Conservation (phyloP, 2,329 filamentous ascomycete genomes). For the Pseudogymnoascus sp. region DNA sequence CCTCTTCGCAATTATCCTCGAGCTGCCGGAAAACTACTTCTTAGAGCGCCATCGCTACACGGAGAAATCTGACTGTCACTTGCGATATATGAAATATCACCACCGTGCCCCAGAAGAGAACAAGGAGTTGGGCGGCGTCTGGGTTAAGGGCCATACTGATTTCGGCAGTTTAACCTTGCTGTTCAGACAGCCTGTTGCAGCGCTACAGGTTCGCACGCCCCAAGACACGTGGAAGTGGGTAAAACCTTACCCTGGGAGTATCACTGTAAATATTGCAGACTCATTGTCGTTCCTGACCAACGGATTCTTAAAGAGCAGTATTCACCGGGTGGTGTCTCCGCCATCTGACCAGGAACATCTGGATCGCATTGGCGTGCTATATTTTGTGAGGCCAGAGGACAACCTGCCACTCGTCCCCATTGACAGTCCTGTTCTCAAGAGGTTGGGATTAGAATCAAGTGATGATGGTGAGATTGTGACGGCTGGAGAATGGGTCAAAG, state of each 20-base stretch:
- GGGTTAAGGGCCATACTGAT: too few relatives aligned
- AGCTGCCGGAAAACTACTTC: slow-evolving; percentile 50
- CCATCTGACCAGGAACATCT: slow-evolving; percentile 30
- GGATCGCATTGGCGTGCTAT: slow-evolving; percentile 36
- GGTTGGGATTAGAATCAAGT: slow-evolving; percentile 19
- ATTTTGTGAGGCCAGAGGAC: slow-evolving; percentile 31
- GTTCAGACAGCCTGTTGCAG: too few relatives aligned
- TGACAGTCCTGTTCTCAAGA: slow-evolving; percentile 24
- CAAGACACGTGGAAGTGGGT: too few relatives aligned
- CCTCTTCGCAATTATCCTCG: slow-evolving; percentile 52
- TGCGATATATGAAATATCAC: slow-evolving; percentile 53
- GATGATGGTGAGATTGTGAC: slow-evolving; percentile 33
- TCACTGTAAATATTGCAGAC: too few relatives aligned
- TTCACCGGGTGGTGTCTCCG: slow-evolving; percentile 32
- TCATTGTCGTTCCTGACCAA: too few relatives aligned
- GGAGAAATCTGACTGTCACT: slow-evolving; percentile 46
- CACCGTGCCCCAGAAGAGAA: slow-evolving; percentile 41
- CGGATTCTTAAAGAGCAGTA: slow-evolving; percentile 20
- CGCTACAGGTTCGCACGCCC: too few relatives aligned
- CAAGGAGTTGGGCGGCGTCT: slow-evolving; percentile 34
- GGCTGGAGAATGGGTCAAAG: slow-evolving; percentile 36
- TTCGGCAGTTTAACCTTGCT: too few relatives aligned
- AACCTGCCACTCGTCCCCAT: slow-evolving; percentile 20
- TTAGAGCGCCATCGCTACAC: slow-evolving; percentile 48
- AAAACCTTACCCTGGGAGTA: too few relatives aligned